A percentile compares a stretch with the other conserved stretches of the same genome.
These are phyloP conservation scores for Candida anglica DNA, from an alignment of 805 yeast genomes.

Conservation along the genomic window DNA sequence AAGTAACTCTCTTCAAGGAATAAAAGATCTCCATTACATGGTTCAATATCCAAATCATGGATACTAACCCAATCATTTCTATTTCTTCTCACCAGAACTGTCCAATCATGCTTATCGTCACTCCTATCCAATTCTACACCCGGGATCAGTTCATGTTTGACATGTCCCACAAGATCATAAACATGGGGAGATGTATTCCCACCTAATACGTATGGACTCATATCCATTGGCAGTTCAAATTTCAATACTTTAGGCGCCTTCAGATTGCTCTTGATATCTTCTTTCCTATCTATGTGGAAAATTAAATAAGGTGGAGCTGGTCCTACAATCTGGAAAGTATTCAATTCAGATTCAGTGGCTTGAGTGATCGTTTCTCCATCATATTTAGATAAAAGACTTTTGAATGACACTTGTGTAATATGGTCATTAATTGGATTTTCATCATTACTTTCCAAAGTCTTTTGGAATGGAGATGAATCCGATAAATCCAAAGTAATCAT, in stretches of 20 bases:
- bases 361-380: conserved; percentile 24
- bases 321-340: conserved; percentile 32
- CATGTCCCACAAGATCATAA: conserved; percentile 31
- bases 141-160: conserved; percentile 10
- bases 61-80: conserved; percentile 55
- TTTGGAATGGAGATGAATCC: neutral
- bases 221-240: conserved; percentile 44
- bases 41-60: conserved; percentile 44
- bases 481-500: conserved; percentile 60
- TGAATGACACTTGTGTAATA: conserved; percentile 50
- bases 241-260: conserved; percentile 54
- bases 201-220: conserved; percentile 24
- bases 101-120: conserved; percentile 39
- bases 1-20: conserved; percentile 60
- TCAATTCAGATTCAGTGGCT: conserved; percentile 29
- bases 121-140: conserved; percentile 12
- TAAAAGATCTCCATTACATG: conserved; percentile 53
- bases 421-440: neutral
- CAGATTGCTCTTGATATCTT: conserved; percentile 7
- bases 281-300: conserved; percentile 51
- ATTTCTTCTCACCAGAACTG: conserved; percentile 34
- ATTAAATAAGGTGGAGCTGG: conserved; percentile 52
- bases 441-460: no score
- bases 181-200: conserved; percentile 12
- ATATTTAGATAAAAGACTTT: conserved; percentile 41